phyloP scores from a whole-genome alignment of 2,329 filamentous ascomycete species.

The Cladophialophora yegresii region DNA sequence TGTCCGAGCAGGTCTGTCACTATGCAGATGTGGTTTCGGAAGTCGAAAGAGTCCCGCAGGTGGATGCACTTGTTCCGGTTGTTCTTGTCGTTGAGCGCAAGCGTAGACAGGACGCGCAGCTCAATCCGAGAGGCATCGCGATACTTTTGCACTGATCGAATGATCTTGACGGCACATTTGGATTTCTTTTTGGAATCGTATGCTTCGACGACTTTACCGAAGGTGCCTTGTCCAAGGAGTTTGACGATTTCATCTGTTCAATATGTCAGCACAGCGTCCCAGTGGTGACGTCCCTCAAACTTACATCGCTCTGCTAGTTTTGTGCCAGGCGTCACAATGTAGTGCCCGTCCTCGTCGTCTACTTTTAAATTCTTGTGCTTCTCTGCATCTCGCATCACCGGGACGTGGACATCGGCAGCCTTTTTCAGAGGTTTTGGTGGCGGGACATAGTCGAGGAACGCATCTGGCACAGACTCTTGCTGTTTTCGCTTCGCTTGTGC shows the following conservation, averaged over 20 bases:
- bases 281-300: conserved; percentile 43
- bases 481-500: conserved; percentile 78
- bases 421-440: conserved; percentile 89
- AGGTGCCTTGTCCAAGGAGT: conserved; percentile 92
- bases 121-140: conserved; percentile 95
- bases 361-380: conserved; percentile 67
- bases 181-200: conserved; percentile 73
- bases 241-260: conserved; percentile 78
- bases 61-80: conserved; percentile 98
- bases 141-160: conserved; percentile 97
- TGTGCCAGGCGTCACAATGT: conserved; percentile 85
- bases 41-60: conserved; percentile 94
- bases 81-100: conserved; percentile 85
- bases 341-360: conserved; percentile 96
- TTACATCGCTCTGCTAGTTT: conserved; percentile 86
- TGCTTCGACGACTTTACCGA: conserved; percentile 96
- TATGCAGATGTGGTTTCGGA: conserved; percentile 91
- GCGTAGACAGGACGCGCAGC: conserved; percentile 83
- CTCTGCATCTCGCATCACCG: conserved; percentile 53
- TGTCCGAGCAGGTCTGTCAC: conserved; percentile 79
- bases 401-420: conserved; percentile 72
- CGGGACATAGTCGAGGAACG: conserved; percentile 77
- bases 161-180: conserved; percentile 96
- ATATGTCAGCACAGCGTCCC: conserved; percentile 12
- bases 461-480: conserved; percentile 68